Base-by-base conservation (phyloP, 1,284 basidiomycete genomes). In the Heterobasidion occidentale region DNA sequence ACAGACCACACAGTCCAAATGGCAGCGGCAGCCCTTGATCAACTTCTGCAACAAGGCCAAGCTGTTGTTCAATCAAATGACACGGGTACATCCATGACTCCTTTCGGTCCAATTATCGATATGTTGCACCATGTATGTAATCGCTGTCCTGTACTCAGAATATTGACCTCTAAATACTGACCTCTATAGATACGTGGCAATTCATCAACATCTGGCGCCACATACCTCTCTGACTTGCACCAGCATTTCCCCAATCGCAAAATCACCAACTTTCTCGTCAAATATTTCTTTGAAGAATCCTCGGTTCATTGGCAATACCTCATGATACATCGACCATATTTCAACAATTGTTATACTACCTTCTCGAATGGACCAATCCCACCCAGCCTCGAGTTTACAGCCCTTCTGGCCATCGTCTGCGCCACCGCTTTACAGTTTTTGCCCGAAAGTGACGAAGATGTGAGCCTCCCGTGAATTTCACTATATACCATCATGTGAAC, bases 401-500 rank as follows among this genome's bases (percentile, higher is more conserved):
- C 62, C 1, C 56, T 65, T 12, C 53, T 65, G 5, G 58, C 64
- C 14, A 63, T 64, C 33, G 57, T 61, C 14, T 63, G 62, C 50
- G 64, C 64, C n/a, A 54, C 53, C 2, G 58, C 64, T 14, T 56
- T 65, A 51, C 64, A 65, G 42, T 65, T 63, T 46, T 54, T 65
- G 17, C 63, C 64, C 2, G 61, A 63, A 54, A 60, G 45, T 12
- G 53, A 59, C 17, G 54, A 65, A 44, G 64, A 63, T 33, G 64
- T 65, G 47, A 34, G 62, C 44, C 2, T 14, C 50, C 14, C 17
- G 14, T n/a, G 14, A 11, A 2, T 19, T 58, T 20, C 11, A 45
- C 8, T 47, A 48, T 17, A 27, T 12, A 48, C 17, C 12, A 17
- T 48, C 27, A 17, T 36, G 11, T n/a, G 20, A 11, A 44, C 34